Evolutionary conservation across 2,329 filamentous ascomycete species (phyloP).

Genomic region (Colletotrichum simmondsii): DNA sequence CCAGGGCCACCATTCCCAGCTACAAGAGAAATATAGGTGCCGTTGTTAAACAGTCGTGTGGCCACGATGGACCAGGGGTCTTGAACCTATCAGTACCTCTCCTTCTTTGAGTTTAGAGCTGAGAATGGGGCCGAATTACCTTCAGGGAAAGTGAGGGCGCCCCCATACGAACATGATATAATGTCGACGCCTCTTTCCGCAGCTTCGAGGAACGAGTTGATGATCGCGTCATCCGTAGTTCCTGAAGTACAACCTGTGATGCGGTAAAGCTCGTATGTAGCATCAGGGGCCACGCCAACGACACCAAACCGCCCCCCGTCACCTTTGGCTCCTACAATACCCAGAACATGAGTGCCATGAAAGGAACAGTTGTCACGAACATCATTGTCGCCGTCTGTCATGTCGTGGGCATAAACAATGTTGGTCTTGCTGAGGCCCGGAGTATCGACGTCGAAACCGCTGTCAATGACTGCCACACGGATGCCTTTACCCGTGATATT

Average conservation of each 20-base stretch:
- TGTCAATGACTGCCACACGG: constrained; percentile 18
- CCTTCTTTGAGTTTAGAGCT: too few relatives aligned
- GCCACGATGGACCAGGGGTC: constrained; percentile 14
- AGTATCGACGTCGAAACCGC: constrained; percentile 4
- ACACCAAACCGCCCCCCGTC: constrained; percentile 35
- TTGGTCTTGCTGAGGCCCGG: constrained; percentile 9
- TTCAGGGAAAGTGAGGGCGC: background rate
- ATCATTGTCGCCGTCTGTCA: constrained; percentile 20
- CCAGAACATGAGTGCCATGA: constrained; percentile 19
- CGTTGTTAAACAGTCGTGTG: constrained; percentile 9
- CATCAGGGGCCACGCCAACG: constrained; percentile 39
- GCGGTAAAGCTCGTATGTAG: constrained; percentile 37
- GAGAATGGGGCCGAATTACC: background rate
- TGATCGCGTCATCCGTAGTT: constrained; percentile 15
- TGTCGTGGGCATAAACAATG: background rate
- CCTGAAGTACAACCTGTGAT: constrained; percentile 33
- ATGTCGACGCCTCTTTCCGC: constrained; percentile 11
- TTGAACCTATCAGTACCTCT: background rate
- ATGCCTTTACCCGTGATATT: constrained; percentile 14
- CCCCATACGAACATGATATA: constrained; percentile 12
- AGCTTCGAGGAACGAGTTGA: constrained; percentile 18
- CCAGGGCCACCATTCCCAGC: constrained; percentile 18
- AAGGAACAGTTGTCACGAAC: constrained; percentile 8
- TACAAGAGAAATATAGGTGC: constrained; percentile 16
- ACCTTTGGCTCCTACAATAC: constrained; percentile 15